Percentiles rank a stretch among this genome's conserved stretches.
phyloP scores from a whole-genome alignment of 257 asterid species.

The Jacaranda copaia region DNA sequence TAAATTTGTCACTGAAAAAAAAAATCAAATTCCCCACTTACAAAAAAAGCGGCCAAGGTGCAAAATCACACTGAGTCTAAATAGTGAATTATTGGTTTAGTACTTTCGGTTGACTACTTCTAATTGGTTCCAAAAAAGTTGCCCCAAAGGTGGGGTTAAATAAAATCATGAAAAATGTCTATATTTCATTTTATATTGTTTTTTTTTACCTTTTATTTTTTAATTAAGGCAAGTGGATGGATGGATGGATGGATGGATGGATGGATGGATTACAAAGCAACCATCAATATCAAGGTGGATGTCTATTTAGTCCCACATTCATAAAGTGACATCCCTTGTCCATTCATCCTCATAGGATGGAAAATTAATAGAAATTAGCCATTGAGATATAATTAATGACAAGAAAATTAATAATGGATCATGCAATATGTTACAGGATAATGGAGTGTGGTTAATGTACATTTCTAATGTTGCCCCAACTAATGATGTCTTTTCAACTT shows the following conservation, averaged over 20 bases:
- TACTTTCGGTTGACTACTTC: constrained; percentile 24
- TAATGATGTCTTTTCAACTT: constrained; percentile 41
- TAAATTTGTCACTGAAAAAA: background rate
- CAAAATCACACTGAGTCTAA: background rate
- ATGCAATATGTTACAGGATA: background rate
- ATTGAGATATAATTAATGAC: background rate
- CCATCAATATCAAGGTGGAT: constrained; percentile 39
- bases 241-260: constrained; percentile 7
- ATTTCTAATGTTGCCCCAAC: background rate
- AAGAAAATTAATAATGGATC: background rate
- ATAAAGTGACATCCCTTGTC: constrained; percentile 24
- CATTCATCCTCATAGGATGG: constrained; percentile 26
- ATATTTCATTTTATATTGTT: background rate
- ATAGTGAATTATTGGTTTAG: background rate
- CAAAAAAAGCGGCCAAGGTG: background rate
- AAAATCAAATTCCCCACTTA: background rate
- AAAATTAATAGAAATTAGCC: background rate
- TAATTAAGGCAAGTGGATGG: background rate
- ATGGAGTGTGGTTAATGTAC: constrained; percentile 38
- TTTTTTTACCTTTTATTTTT: too few species aligned
- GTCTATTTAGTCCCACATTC: constrained; percentile 41
- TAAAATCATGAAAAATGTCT: background rate
- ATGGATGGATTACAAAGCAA: constrained; percentile 15
- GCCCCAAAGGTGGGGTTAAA: background rate
- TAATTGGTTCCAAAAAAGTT: constrained; percentile 32